A percentile compares a stretch with the other conserved stretches of the same genome.
phyloP scores from a whole-genome alignment of 139 green algal genomes.

The Chlamydomonas sphaeroides region DNA sequence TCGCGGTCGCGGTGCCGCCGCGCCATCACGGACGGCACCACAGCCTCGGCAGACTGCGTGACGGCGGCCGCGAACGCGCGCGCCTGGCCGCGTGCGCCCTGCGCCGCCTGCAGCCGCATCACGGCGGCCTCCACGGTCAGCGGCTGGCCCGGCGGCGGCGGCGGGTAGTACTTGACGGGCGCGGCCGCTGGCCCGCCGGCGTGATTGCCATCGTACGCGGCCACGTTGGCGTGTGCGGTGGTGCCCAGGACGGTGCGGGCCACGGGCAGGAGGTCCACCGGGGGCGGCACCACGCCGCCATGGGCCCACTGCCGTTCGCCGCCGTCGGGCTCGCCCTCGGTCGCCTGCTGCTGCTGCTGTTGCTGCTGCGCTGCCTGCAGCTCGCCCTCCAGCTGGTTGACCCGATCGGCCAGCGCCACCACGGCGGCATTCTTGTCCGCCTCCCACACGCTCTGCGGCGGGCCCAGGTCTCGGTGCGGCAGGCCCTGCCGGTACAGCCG shows the following conservation, averaged over 20 bases:
- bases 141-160: not conserved
- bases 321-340: no score
- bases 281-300: not conserved
- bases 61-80: conserved; percentile 24
- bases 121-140: not conserved
- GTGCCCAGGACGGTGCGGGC: conserved; percentile 18
- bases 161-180: conserved; percentile 40
- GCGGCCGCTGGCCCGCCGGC: not conserved
- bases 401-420: conserved; percentile 30
- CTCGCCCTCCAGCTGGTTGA: conserved; percentile 21
- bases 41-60: not conserved
- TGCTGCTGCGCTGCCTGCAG: not conserved
- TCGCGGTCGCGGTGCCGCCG: not conserved
- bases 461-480: conserved; percentile 26
- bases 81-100: not conserved
- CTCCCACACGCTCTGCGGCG: conserved; percentile 41
- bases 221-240: not conserved
- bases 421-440: conserved; percentile 39
- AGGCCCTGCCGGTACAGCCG: conserved; percentile 24
- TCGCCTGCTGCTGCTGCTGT: not conserved
- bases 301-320: no score
- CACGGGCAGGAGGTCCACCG: conserved; percentile 22
- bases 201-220: conserved; percentile 20
- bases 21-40: conserved; percentile 31
- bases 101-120: not conserved